Evolutionary conservation across 495 filamentous ascomycete species (phyloP).

Genomic region (Trypethelium eluteriae): DNA sequence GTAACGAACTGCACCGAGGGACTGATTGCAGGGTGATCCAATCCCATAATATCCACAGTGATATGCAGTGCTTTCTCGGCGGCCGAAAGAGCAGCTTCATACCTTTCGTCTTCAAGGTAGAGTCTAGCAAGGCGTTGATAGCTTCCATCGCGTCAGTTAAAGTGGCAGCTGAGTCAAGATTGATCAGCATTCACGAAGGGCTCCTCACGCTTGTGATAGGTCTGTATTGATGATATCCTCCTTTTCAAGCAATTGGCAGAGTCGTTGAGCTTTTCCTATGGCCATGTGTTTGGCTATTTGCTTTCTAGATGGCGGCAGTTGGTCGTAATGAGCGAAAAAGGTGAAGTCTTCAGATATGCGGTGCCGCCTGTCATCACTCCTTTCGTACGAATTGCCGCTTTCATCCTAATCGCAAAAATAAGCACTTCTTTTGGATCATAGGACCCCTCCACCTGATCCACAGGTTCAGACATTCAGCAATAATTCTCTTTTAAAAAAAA

Average conservation of each 20-base stretch:
- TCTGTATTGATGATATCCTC: not conserved
- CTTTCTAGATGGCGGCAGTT: not conserved
- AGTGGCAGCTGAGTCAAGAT: not conserved
- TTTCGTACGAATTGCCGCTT: not conserved
- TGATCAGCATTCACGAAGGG: not conserved
- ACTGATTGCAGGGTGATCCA: not conserved
- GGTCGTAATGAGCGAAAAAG: not conserved
- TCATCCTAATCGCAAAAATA: not conserved
- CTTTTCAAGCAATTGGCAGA: constrained; percentile 1
- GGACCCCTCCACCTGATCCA: not conserved
- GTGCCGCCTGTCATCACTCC: not conserved
- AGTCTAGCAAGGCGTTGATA: not conserved
- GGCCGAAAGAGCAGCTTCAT: not conserved
- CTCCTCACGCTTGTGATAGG: not conserved
- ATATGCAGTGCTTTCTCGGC: not conserved
- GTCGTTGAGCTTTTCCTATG: not conserved
- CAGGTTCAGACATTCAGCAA: too few species aligned
- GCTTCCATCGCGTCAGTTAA: not conserved
- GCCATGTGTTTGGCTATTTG: not conserved
- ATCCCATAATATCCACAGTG: not conserved
- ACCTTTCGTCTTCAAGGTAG: not conserved
- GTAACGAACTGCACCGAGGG: not conserved
- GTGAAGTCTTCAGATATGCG: not conserved
- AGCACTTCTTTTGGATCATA: not conserved
- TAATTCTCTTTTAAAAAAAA: not conserved